A percentile compares a stretch with the other conserved stretches of the same genome.
These are phyloP conservation scores for Beta corolliflora DNA, from an alignment of 179 eudicot genomes.

Conservation along the genomic window DNA sequence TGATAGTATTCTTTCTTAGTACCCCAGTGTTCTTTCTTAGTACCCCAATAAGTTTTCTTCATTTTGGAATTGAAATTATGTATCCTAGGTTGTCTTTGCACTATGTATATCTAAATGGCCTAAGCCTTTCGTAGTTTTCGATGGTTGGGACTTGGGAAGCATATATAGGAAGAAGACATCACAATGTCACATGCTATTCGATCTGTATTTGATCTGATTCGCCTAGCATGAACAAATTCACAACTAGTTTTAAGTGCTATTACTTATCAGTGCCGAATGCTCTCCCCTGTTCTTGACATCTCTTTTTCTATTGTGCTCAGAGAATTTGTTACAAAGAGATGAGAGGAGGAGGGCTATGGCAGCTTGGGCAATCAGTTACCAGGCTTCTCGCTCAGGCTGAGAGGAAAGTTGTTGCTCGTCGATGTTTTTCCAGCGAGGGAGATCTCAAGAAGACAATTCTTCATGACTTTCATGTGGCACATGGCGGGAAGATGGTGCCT, in stretches of 20 bases:
- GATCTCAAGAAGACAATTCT: slow-evolving; percentile 86
- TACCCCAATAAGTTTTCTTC: not conserved
- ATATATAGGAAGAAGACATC: not conserved
- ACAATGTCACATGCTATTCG: not conserved
- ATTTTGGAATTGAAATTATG: not conserved
- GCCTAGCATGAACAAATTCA: not conserved
- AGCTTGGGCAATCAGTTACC: slow-evolving; percentile 90
- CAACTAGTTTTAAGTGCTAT: not conserved
- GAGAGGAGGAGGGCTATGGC: slow-evolving; percentile 91
- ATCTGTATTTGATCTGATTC: not conserved
- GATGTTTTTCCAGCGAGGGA: slow-evolving; percentile 75
- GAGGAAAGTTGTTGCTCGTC: slow-evolving; percentile 57
- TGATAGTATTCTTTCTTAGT: not conserved
- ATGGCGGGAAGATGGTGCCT: slow-evolving; percentile 97
- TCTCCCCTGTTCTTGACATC: not conserved
- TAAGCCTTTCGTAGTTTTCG: not conserved
- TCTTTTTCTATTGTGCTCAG: slow-evolving; percentile 18
- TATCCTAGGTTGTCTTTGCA: not conserved
- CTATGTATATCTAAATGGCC: not conserved
- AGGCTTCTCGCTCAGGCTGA: slow-evolving; percentile 82
- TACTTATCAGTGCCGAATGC: not conserved
- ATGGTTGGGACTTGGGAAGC: not conserved
- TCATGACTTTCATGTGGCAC: slow-evolving; percentile 78
- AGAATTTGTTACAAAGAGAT: slow-evolving; percentile 39
- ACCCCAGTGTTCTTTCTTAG: not conserved